A percentile compares a stretch with the other conserved stretches of the same genome.
Conservation (phyloP, 345 rosid species). For the Citrus glauca region DNA sequence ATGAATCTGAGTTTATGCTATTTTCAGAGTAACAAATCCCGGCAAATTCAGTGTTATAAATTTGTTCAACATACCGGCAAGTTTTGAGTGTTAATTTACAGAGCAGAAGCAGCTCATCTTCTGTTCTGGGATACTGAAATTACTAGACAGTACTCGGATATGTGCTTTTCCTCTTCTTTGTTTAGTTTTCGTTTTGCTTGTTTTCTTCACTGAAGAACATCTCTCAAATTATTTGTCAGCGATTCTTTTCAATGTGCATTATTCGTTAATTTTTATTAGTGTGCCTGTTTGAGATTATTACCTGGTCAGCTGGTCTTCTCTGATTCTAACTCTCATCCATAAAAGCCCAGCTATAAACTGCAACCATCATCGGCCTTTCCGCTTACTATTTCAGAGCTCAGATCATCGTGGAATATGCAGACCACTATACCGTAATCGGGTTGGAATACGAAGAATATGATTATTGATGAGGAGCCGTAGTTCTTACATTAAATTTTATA, state of each 20-base stretch:
- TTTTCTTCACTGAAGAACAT: neutral
- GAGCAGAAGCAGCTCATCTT: neutral
- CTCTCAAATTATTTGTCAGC: neutral
- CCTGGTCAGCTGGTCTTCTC: too few species aligned
- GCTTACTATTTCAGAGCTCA: neutral
- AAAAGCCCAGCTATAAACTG: neutral
- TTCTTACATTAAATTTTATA: too few species aligned
- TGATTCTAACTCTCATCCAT: neutral
- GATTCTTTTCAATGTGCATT: neutral
- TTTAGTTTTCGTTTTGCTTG: neutral
- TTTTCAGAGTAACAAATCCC: neutral
- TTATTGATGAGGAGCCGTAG: too few species aligned
- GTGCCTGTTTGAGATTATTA: neutral
- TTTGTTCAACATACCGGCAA: neutral
- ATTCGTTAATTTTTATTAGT: neutral
- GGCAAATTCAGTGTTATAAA: neutral
- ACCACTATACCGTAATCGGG: neutral
- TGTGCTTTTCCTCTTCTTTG: neutral
- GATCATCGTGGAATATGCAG: neutral
- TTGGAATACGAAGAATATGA: neutral
- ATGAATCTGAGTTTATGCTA: constrained; percentile 2
- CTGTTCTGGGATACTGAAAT: neutral
- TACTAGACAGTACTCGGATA: neutral
- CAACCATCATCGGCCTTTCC: neutral
- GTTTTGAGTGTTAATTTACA: neutral